Percentiles rank a stretch among this genome's conserved stretches.
Conservation (phyloP, 2,329 filamentous ascomycete species). For the Calonectria fujianensis region DNA sequence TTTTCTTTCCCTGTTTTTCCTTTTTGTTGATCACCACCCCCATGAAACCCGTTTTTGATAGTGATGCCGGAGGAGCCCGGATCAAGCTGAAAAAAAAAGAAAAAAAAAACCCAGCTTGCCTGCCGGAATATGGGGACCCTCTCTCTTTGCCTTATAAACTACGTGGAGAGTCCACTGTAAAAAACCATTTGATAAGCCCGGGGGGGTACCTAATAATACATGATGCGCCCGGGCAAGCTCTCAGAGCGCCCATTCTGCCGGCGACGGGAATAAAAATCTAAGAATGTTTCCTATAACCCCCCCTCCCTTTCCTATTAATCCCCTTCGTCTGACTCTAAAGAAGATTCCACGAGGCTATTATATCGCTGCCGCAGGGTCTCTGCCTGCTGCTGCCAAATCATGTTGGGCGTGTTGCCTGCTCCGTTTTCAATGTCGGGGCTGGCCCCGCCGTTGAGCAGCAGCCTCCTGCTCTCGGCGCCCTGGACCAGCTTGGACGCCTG, state of each 20-base stretch:
- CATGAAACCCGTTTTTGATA: background rate
- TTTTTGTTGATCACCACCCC: background rate
- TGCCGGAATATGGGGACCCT: background rate
- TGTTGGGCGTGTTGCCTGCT: background rate
- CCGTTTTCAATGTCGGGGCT: background rate
- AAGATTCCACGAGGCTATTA: background rate
- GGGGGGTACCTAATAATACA: background rate
- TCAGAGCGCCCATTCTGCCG: background rate
- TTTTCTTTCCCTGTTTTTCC: background rate
- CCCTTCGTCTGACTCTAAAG: background rate
- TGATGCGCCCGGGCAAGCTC: background rate
- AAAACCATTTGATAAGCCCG: background rate
- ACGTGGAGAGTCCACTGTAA: background rate
- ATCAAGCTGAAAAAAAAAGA: background rate
- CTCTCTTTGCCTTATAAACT: slow-evolving; percentile 8
- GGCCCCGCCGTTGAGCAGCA: slow-evolving; percentile 7
- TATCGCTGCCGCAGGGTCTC: slow-evolving; percentile 8
- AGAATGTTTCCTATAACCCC: background rate
- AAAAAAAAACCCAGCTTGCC: background rate
- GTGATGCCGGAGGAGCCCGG: background rate
- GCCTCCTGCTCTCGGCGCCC: background rate
- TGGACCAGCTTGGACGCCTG: slow-evolving; percentile 11
- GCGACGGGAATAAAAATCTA: slow-evolving; percentile 9
- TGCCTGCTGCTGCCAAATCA: slow-evolving; percentile 5
- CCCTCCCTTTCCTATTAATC: background rate